Conservation (phyloP, 2,329 filamentous ascomycete species). For the Fusarium compactum region DNA sequence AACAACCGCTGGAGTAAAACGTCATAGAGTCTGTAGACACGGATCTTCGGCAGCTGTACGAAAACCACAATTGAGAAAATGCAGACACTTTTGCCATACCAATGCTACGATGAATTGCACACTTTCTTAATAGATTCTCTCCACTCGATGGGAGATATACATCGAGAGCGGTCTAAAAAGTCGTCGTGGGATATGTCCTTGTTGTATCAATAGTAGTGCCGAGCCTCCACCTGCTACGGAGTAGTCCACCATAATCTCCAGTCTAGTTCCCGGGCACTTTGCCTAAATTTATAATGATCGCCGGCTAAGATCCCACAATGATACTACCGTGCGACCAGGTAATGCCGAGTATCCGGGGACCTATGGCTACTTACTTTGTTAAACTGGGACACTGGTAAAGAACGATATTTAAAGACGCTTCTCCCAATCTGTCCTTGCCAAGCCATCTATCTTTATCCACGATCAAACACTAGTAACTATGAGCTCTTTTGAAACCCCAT, state of each 20-base stretch:
- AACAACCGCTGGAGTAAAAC: no score
- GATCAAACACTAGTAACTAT: background rate
- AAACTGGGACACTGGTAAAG: background rate
- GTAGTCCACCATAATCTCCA: background rate
- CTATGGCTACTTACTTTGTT: background rate
- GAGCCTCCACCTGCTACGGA: background rate
- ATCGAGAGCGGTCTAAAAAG: background rate
- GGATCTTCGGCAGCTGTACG: background rate
- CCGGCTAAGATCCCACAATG: background rate
- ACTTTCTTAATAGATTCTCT: background rate
- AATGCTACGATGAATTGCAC: background rate
- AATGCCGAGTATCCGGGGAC: background rate
- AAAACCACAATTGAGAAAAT: background rate
- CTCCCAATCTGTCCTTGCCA: background rate
- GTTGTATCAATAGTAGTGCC: background rate
- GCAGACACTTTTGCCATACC: background rate
- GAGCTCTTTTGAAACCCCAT: conserved; percentile 4
- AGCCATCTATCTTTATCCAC: background rate
- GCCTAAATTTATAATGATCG: background rate
- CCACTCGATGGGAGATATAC: background rate
- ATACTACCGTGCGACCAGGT: background rate
- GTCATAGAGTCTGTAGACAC: background rate
- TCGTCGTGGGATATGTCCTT: background rate
- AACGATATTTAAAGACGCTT: background rate
- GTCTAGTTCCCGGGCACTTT: background rate